Evolutionary conservation across 2,329 filamentous ascomycete species (phyloP).

Genomic region (Paraphoma sp.): DNA sequence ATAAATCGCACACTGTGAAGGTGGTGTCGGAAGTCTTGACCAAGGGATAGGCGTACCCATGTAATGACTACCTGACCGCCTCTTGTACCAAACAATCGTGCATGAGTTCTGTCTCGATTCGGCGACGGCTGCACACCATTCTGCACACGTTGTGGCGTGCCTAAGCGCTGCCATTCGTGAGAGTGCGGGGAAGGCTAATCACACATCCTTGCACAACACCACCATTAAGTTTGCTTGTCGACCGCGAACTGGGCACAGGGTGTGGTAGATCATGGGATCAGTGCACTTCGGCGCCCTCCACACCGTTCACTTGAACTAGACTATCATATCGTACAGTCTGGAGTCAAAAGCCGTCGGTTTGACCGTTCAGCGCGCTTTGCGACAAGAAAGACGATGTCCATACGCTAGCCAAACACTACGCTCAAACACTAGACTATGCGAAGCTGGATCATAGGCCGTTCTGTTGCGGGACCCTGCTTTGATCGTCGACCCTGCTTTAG

Average conservation of each 20-base stretch:
- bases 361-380: slow-evolving; percentile 3
- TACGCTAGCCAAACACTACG: background rate
- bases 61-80: slow-evolving; percentile 6
- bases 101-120: background rate
- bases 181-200: slow-evolving; percentile 7
- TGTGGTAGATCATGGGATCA: slow-evolving; percentile 4
- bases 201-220: slow-evolving; percentile 4
- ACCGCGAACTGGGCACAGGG: background rate
- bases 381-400: background rate
- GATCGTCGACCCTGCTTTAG: slow-evolving; percentile 3
- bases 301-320: slow-evolving; percentile 1
- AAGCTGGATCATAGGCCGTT: background rate
- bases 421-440: background rate
- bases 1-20: background rate
- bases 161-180: slow-evolving; percentile 12
- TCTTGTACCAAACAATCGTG: slow-evolving; percentile 1
- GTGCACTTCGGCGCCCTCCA: background rate
- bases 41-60: background rate
- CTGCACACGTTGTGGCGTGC: slow-evolving; percentile 16
- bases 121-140: background rate
- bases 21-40: background rate
- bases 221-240: background rate
- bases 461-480: background rate
- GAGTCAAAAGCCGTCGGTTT: background rate
- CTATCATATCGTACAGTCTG: background rate